Conservation (phyloP, 768 basidiomycete species). For the Cystobasidium tubakii region DNA sequence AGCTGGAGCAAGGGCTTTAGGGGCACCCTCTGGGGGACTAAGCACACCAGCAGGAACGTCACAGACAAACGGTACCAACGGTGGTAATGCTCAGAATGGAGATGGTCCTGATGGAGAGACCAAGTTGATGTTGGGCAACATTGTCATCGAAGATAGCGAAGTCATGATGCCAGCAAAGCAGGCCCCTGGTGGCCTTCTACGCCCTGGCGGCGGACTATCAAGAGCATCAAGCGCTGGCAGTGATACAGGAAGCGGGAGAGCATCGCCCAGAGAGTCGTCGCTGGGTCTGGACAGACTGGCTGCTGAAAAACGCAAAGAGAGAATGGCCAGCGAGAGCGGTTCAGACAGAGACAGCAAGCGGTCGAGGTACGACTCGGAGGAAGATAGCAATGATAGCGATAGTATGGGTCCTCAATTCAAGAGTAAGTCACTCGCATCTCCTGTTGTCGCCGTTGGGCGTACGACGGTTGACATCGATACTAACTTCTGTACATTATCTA, state of each 20-base stretch:
- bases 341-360: conserved; percentile 54
- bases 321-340: conserved; percentile 54
- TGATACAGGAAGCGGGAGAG: conserved; percentile 57
- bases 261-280: conserved; percentile 62
- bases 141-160: conserved; percentile 42
- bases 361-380: conserved; percentile 61
- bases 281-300: conserved; percentile 85
- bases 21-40: conserved; percentile 15
- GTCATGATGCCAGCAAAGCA: conserved; percentile 41
- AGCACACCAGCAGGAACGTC: conserved; percentile 5
- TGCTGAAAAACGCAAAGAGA: conserved; percentile 65
- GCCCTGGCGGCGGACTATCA: conserved; percentile 21
- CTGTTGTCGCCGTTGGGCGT: no score
- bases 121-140: conserved; percentile 19
- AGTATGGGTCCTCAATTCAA: conserved; percentile 70
- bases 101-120: not conserved
- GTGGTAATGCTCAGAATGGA: not conserved
- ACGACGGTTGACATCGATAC: not conserved
- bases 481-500: conserved; percentile 9
- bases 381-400: conserved; percentile 46
- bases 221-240: conserved; percentile 50
- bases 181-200: conserved; percentile 39
- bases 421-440: conserved; percentile 55
- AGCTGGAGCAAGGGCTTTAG: not conserved
- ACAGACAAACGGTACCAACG: not conserved